phyloP scores from a whole-genome alignment of 805 yeast species.

The Candida insectorum region DNA sequence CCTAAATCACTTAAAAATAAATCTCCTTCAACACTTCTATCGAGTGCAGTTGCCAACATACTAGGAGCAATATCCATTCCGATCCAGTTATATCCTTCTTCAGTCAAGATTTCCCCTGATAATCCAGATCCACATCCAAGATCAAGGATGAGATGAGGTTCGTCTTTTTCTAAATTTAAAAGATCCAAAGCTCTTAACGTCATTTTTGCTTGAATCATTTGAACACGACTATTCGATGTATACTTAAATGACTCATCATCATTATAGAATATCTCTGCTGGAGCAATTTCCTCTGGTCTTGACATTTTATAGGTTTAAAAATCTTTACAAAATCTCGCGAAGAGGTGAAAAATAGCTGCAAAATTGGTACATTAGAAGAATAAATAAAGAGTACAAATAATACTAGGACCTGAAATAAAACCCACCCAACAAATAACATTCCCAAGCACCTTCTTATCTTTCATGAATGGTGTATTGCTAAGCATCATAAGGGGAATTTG shows the following conservation, averaged over 20 bases:
- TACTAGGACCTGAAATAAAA: slow-evolving; percentile 82
- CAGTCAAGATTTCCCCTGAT: slow-evolving; percentile 88
- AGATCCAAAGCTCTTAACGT: slow-evolving; percentile 89
- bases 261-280: slow-evolving; percentile 93
- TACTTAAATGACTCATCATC: slow-evolving; percentile 87
- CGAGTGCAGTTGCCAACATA: slow-evolving; percentile 93
- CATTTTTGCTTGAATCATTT: slow-evolving; percentile 98
- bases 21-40: slow-evolving; percentile 92
- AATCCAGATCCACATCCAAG: slow-evolving; percentile 97
- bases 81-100: slow-evolving; percentile 92
- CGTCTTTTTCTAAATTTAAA: slow-evolving; percentile 61
- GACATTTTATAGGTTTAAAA: slow-evolving; percentile 53
- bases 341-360: slow-evolving; percentile 3
- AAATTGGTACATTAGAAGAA: slow-evolving; percentile 46
- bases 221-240: slow-evolving; percentile 92
- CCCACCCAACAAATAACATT: slow-evolving; percentile 90
- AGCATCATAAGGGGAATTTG: slow-evolving; percentile 79
- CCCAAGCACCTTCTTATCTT: slow-evolving; percentile 58
- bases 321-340: slow-evolving; percentile 1
- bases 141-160: slow-evolving; percentile 72
- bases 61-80: slow-evolving; percentile 97
- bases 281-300: slow-evolving; percentile 94
- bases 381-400: slow-evolving; percentile 80
- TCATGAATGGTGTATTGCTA: slow-evolving; percentile 57
- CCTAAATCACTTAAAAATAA: slow-evolving; percentile 91